These are phyloP conservation scores for Microascus cirrosus DNA, from an alignment of 2,329 filamentous ascomycete species.

Conservation along the genomic window DNA sequence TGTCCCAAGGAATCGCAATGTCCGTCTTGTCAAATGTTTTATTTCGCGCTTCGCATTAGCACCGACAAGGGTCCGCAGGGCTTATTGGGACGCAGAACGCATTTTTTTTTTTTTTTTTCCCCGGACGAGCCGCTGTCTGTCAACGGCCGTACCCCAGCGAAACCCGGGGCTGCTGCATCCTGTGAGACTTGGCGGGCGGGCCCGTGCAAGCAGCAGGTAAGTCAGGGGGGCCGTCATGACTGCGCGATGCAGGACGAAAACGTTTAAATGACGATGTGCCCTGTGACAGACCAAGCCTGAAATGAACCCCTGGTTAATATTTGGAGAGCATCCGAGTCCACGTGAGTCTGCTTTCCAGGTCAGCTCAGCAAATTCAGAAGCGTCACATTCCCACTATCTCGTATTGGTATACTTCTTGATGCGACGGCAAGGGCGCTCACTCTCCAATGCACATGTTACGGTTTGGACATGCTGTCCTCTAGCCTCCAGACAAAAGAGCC, in stretches of 20 bases:
- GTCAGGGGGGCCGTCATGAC: not conserved
- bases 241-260: not conserved
- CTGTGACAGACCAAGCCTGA: not conserved
- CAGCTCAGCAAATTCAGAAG: too few relatives aligned
- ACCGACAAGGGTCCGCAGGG: not conserved
- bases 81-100: not conserved
- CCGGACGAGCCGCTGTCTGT: not conserved
- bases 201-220: not conserved
- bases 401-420: not conserved
- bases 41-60: not conserved
- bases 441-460: too few relatives aligned
- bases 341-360: too few relatives aligned
- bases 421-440: too few relatives aligned
- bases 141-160: not conserved
- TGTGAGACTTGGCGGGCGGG: not conserved
- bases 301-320: too few relatives aligned
- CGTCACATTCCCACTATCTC: too few relatives aligned
- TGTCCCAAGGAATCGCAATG: too few relatives aligned
- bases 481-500: too few relatives aligned
- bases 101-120: not conserved
- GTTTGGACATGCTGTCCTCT: too few relatives aligned
- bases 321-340: too few relatives aligned
- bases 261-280: not conserved
- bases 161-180: not conserved
- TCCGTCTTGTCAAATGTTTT: too few relatives aligned